Percentiles rank a stretch among this genome's conserved stretches.
phyloP scores from a whole-genome alignment of 768 basidiomycete species.

The Hortiboletus campestris region DNA sequence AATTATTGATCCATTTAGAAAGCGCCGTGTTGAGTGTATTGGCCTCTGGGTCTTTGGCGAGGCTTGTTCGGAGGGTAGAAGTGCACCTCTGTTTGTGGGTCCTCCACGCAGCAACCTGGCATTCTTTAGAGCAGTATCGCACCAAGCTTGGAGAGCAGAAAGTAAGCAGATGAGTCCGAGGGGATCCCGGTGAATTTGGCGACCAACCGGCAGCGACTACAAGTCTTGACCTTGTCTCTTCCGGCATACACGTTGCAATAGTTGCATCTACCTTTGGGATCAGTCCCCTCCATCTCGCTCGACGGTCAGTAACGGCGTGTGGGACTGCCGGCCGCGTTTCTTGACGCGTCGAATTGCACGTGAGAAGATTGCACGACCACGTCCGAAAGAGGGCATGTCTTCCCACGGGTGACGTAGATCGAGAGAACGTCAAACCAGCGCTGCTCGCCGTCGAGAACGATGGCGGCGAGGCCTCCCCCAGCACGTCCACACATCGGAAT shows the following conservation, averaged over 20 bases:
- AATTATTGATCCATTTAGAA: conserved; percentile 28
- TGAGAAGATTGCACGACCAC: background rate
- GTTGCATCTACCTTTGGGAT: conserved; percentile 26
- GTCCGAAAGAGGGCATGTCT: background rate
- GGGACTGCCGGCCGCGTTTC: too few species aligned
- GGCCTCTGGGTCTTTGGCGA: conserved; percentile 14
- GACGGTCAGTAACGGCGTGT: too few species aligned
- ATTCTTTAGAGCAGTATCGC: conserved; percentile 30
- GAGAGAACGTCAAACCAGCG: background rate
- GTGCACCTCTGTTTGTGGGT: conserved; percentile 26
- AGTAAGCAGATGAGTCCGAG: background rate
- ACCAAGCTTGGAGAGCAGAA: conserved; percentile 18
- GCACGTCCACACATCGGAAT: conserved; percentile 72
- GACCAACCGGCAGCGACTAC: conserved; percentile 24
- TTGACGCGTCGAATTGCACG: background rate
- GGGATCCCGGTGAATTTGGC: background rate
- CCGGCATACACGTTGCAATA: conserved; percentile 24
- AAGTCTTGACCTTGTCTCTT: conserved; percentile 25
- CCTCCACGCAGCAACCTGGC: conserved; percentile 30
- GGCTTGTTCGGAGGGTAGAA: conserved; percentile 7
- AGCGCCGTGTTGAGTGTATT: conserved; percentile 20
- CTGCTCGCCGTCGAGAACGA: conserved; percentile 29
- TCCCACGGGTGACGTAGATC: conserved; percentile 10
- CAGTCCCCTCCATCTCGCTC: background rate
- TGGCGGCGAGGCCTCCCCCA: conserved; percentile 65